Base-by-base conservation (phyloP, 2,329 filamentous ascomycete species). In the Hyphodiscus sp. region DNA sequence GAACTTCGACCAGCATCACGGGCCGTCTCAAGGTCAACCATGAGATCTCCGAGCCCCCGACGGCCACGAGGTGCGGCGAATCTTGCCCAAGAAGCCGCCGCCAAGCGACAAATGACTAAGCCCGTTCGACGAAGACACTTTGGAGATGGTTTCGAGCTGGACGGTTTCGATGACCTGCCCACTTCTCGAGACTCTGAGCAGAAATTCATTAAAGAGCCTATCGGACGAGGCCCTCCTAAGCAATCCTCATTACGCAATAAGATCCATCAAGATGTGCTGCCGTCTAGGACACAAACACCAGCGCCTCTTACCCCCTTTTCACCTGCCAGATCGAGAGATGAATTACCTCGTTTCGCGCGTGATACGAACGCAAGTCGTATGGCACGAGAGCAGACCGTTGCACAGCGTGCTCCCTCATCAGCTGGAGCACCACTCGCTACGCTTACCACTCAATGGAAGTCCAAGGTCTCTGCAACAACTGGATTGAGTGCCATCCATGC, bases 151-250 rank as follows among this genome's bases (percentile, higher is more conserved):
- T 87, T 86, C 56, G 94, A 99, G 70, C 77, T 99, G 33, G 92
- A 97, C 62, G 84, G 81, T 2, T 97, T 99, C 68, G 94, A 99
- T 68, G 94, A 99, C 70, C 74, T 99, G 52, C 92, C 92, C 1
- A 97, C 91, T 0, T 96, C 91, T 16, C 83, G 80, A 13, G 82
- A 86, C 56, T 80, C 83, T 15, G 94, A 99, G 71, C 90, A 84
- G 58, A 87, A 83, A 63, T 99, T 83, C 65, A 77, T 91, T 57
- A 95, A 91, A 69, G 83, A 87, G 63, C 91, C 94, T 2, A 75
- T 86, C 41, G 82, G 80, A 46, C 79, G 81, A 51, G 84, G 86
- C 19, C 81, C 79, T 45, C 82, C 86, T 23, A 90, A 86, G 69
- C 79, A 81, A 38, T 61, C 63, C 23, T 72, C 75, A 42, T 65